Base-by-base conservation (phyloP, 371 early-diverging fungal genomes). In the Synchytrium microbalum region DNA sequence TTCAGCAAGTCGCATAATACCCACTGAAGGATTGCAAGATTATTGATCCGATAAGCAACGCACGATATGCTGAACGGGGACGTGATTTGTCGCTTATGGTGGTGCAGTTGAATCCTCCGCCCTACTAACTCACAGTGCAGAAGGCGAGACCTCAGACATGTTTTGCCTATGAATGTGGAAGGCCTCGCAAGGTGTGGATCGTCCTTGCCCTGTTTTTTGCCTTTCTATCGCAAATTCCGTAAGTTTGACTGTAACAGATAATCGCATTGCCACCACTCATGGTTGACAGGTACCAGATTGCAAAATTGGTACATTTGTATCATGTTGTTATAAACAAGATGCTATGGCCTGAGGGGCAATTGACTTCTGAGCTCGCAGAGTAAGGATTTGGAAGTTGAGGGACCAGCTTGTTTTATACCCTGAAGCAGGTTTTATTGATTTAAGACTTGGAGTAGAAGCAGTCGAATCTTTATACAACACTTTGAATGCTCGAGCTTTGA, bases 241-340 rank as follows among this genome's bases (percentile, higher is more conserved):
- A 88, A 83, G 79, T 84, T 13, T 84, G 92, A 32, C 81, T 90
- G 61, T 89, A 89, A 63, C 88, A 89, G 72, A 88, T 90, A 10
- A 75, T 92, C 19, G 73, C 82, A 1, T 79, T 88, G 3, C 85
- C 86, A 63, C 84, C 80, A 3, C 84, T 82, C 27, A 82, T 88
- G 10, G 83, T 89, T 23, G 82, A 80, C 0, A 79, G 84, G 0
- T 92, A 88, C 70, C 80, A 83, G 31, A 75, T 90, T 14, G 82
- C 85, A 2, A 89, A 87, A 65, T 69, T 88, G 38, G 78, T 90
- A 64, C 89, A 89, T 64, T 92, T 90, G 63, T 92, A 92, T 69
- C 72, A 81, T 1, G 70, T 80, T 32, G 90, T 87, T 0, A 78
- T 92, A 27, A 75, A 73, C 2, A 78, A 75, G 54, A 75, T 88